Conservation (phyloP, 805 yeast genomes). For the Yarrowia hollandica region DNA sequence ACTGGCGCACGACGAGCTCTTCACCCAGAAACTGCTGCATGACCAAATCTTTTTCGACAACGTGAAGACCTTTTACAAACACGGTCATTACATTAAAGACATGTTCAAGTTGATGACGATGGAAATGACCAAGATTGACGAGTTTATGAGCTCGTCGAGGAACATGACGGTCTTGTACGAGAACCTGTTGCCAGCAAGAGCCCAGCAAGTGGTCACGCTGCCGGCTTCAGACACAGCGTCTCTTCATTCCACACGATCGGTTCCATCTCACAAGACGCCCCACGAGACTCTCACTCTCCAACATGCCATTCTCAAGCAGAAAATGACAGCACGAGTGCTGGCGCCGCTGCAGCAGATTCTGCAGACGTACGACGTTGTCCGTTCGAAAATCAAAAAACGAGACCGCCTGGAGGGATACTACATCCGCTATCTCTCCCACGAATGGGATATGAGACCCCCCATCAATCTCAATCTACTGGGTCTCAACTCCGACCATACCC, state of each 20-base stretch:
- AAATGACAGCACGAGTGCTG: conserved; percentile 5
- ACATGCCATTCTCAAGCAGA: conserved; percentile 16
- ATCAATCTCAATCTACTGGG: conserved; percentile 13
- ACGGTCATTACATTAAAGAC: conserved; percentile 22
- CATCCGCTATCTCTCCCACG: conserved; percentile 24
- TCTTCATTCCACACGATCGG: not conserved
- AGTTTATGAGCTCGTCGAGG: not conserved
- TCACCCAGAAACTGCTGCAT: conserved; percentile 24
- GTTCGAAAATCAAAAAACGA: conserved; percentile 17
- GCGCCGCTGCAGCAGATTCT: conserved; percentile 26
- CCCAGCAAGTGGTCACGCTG: conserved; percentile 8
- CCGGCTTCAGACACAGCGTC: conserved; percentile 12
- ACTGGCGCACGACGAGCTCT: conserved; percentile 14
- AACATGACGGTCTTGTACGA: not conserved
- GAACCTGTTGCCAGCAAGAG: conserved; percentile 6
- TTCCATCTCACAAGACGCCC: not conserved
- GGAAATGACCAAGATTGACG: conserved; percentile 16
- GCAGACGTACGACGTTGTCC: conserved; percentile 9
- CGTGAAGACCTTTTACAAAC: conserved; percentile 13
- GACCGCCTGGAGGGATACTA: conserved; percentile 26
- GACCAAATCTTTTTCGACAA: conserved; percentile 19
- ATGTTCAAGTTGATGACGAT: conserved; percentile 15
- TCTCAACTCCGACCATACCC: conserved; percentile 1
- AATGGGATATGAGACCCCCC: conserved; percentile 27
- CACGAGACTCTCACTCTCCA: not conserved